Base-by-base conservation (phyloP, 306 rosid species). In the Begonia masoniana region DNA sequence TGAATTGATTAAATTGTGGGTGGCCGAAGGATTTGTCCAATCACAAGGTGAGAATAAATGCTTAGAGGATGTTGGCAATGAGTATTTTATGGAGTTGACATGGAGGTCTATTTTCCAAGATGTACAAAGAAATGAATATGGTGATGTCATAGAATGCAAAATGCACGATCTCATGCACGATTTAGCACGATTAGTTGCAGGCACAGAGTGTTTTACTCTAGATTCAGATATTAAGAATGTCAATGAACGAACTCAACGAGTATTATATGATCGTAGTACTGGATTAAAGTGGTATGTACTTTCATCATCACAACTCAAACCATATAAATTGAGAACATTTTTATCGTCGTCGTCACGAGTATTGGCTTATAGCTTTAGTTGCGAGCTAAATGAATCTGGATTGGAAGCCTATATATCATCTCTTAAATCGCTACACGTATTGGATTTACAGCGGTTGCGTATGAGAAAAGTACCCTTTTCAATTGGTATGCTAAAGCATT, bases 81-180 rank as follows among this genome's bases (percentile, higher is more conserved):
- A 60, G 13, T 64, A 62, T 31, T 74, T 80, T 3, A 10, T 2
- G 35, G 80, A 73, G 24, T 62, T 80, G 2, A 60, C 63, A 43
- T 66, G 71, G 4, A 73, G 79, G 56, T 80, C 82, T 10, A 70
- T 80, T 54, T 65, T 64, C 10, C 76, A 73, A 42, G 64, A 54
- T 31, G 36, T 65, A 42, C 12, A 12, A 15, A 41, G 11, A 42
- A 54, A 6, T n/a, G 15, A 10, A 12, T 39, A 17, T 5, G 50
- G 45, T 10, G 41, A 16, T 24, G 12, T 31, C 13, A 51, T 50
- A 2, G 16, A 6, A 24, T 53, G 55, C 16, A 41, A 15, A 6
- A 72, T 79, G 79, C 82, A 79, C 47, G 74, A 69, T 63, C 74
- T 75, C 58, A 56, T 79, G 24, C 71, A 56, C 61, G 82, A 80